Evolutionary conservation across 129 eudicot species (phyloP), one percentile per base, ranked within the genome.

Genomic region (Lactuca saligna): DNA sequence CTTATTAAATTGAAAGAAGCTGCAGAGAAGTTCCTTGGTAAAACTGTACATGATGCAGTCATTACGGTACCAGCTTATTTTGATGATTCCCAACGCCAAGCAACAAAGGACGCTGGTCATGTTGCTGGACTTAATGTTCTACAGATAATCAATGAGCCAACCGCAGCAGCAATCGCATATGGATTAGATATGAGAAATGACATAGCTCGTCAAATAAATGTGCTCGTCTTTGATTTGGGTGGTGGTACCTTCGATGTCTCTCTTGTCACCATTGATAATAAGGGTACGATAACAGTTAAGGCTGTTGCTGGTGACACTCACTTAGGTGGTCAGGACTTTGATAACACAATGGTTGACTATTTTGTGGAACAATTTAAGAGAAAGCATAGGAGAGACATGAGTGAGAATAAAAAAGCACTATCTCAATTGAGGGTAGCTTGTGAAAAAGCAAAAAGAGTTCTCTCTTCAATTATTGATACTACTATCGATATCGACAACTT

Each of bases 361-460:
- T 81, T 81, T 48, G 71, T 76, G 3, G 66, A 61, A 58, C 78
- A 75, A 65, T 76, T 81, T 39, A 71, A 65, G 75, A 71, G 85
- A 74, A 81, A 71, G 66, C 17, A 76, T 67, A 76, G 67, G 59
- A 72, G 57, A 56, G 29, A 77, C 60, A 72, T 81, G 9, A 66
- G 63, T 17, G 79, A 68, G 5, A 81, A 78, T 33, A 72, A 76
- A 0, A 73, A 72, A 25, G 82, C 86, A 64, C 39, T 82, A 5
- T 68, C 80, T 60, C 69, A 82, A 33, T 61, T 82, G 77, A 77
- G 77, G 51, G 74, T 69, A n/a, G 86, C 82, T 6, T 76, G 85
- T n/a, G 85, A 81, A 32, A 71, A 78, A 57, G 85, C 85, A 17
- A 53, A 53, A 25, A 25, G 29, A 25, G n/a, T 25, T 25, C 29